These are phyloP conservation scores for Boletus speciosus DNA, from an alignment of 768 basidiomycete species.

Conservation along the genomic window DNA sequence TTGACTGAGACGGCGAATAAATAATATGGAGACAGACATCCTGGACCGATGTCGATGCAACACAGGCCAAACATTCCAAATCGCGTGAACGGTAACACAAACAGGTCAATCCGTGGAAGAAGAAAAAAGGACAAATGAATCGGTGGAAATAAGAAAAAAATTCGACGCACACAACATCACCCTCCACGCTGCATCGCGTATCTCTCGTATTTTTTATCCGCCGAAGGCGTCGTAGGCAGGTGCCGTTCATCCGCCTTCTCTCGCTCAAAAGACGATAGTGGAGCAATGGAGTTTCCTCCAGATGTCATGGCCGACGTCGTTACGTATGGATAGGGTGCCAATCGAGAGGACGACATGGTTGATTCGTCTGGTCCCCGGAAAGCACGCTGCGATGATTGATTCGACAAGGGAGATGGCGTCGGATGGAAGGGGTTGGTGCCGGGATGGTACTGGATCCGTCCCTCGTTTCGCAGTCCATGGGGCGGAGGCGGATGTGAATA, in stretches of 20 bases:
- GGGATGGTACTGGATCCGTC: slow-evolving; percentile 27
- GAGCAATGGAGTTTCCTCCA: slow-evolving; percentile 24
- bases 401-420: slow-evolving; percentile 42
- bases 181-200: slow-evolving; percentile 26
- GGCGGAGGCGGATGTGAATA: slow-evolving; percentile 41
- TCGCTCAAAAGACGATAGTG: slow-evolving; percentile 50
- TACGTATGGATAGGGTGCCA: slow-evolving; percentile 32
- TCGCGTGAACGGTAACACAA: slow-evolving; percentile 7
- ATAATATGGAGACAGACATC: slow-evolving; percentile 10
- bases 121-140: background rate
- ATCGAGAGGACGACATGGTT: slow-evolving; percentile 37
- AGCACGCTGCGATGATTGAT: slow-evolving; percentile 30
- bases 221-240: slow-evolving; percentile 43
- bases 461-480: slow-evolving; percentile 30
- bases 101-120: slow-evolving; percentile 1
- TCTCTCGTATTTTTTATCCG: slow-evolving; percentile 34
- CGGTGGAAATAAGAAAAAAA: background rate
- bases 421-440: slow-evolving; percentile 31
- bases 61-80: slow-evolving; percentile 4
- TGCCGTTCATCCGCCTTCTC: slow-evolving; percentile 52
- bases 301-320: slow-evolving; percentile 39
- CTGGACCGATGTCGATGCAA: slow-evolving; percentile 3
- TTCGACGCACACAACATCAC: background rate
- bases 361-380: slow-evolving; percentile 37
- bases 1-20: slow-evolving; percentile 8